Evolutionary conservation across 148 eudicot genomes (phyloP).

Genomic region (Rheum nobile): DNA sequence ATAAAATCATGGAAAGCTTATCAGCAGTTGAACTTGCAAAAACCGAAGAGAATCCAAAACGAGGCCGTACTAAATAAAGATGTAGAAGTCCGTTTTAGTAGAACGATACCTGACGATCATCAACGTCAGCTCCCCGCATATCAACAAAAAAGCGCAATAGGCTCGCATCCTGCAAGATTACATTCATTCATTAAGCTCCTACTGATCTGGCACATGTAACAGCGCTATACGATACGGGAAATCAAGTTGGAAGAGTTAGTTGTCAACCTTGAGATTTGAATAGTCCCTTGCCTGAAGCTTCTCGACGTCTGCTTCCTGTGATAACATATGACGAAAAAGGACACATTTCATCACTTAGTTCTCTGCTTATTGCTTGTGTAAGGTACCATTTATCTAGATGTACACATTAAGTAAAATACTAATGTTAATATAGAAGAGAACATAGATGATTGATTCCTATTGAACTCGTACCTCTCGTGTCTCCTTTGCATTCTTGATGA

Average conservation of each 20-base stretch:
- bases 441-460: background rate
- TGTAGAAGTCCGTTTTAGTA: background rate
- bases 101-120: conserved; percentile 83
- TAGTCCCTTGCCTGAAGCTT: conserved; percentile 96
- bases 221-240: background rate
- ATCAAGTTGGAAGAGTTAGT: background rate
- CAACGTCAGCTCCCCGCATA: conserved; percentile 96
- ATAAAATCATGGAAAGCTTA: background rate
- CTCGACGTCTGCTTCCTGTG: conserved; percentile 94
- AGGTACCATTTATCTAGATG: background rate
- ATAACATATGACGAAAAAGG: conserved; percentile 13
- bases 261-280: conserved; percentile 62
- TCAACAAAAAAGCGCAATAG: conserved; percentile 91
- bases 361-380: background rate
- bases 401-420: background rate
- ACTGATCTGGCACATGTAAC: background rate
- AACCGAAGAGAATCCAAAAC: background rate
- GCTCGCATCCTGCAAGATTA: conserved; percentile 82
- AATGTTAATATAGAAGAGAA: background rate
- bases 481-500: conserved; percentile 91
- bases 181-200: background rate
- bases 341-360: background rate
- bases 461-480: conserved; percentile 67
- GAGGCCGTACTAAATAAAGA: too few relatives aligned
- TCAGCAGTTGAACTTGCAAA: background rate